Percentiles rank a stretch among this genome's conserved stretches.
phyloP scores from a whole-genome alignment of 768 basidiomycete genomes.

The Auriscalpium microsporum region DNA sequence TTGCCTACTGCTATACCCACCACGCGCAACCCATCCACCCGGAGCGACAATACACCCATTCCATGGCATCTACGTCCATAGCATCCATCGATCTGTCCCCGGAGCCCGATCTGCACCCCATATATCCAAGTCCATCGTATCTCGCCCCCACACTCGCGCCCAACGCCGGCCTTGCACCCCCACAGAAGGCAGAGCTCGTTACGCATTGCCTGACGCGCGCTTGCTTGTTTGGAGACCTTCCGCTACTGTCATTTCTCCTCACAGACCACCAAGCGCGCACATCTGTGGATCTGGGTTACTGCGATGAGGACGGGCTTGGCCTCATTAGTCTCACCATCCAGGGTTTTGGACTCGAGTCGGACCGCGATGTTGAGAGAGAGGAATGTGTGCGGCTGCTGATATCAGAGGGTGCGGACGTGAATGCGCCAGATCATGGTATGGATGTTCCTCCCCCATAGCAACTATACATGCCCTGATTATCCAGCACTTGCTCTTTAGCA shows the following conservation, averaged over 20 bases:
- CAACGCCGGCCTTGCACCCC: constrained; percentile 56
- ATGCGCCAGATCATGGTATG: constrained; percentile 54
- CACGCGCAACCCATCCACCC: neutral
- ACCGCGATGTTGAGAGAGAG: constrained; percentile 83
- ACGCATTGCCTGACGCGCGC: constrained; percentile 68
- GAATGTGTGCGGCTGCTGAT: constrained; percentile 80
- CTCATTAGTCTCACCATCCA: constrained; percentile 71
- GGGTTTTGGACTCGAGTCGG: constrained; percentile 74
- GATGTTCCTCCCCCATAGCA: constrained; percentile 3
- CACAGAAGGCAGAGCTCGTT: constrained; percentile 63
- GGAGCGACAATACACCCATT: neutral
- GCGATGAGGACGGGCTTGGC: constrained; percentile 83
- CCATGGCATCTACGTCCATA: constrained; percentile 27
- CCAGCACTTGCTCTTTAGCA: constrained; percentile 33
- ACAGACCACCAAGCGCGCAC: constrained; percentile 57
- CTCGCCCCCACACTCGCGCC: constrained; percentile 57
- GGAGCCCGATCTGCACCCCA: constrained; percentile 73
- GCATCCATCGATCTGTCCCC: constrained; percentile 48
- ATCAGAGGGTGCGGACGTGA: constrained; percentile 66
- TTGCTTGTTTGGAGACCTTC: constrained; percentile 70
- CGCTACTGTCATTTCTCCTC: constrained; percentile 64
- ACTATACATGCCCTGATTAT: neutral
- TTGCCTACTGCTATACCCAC: neutral
- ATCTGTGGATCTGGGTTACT: constrained; percentile 56
- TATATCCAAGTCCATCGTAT: constrained; percentile 61